Percentiles rank a stretch among this genome's conserved stretches.
Conservation (phyloP, 2,329 filamentous ascomycete genomes). For the Ophiostoma pallidulum region DNA sequence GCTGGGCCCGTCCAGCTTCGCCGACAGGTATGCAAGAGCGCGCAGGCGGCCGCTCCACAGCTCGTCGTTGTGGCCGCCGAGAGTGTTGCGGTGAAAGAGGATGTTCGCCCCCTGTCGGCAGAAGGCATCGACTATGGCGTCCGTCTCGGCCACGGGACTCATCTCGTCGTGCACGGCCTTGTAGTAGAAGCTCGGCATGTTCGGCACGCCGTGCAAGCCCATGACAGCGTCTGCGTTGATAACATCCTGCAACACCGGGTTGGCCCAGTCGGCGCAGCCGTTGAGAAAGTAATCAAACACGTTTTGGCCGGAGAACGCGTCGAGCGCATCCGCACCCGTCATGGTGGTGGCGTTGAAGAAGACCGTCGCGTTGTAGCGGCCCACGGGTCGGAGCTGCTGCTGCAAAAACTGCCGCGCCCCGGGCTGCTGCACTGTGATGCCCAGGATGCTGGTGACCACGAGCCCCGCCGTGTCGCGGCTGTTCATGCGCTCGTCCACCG, state of each 20-base stretch:
- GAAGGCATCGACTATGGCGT: conserved; percentile 27
- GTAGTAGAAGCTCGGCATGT: conserved; percentile 36
- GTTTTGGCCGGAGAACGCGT: conserved; percentile 25
- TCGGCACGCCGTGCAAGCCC: conserved; percentile 29
- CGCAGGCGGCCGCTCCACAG: conserved; percentile 4
- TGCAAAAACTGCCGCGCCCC: conserved; percentile 21
- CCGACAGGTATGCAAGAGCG: conserved; percentile 3
- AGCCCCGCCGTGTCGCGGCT: conserved; percentile 25
- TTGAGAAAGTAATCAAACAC: conserved; percentile 32
- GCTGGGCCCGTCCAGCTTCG: background rate
- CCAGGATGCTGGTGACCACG: conserved; percentile 24
- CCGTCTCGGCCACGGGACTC: conserved; percentile 6
- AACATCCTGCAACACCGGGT: conserved; percentile 19
- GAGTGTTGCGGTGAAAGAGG: conserved; percentile 9
- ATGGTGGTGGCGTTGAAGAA: conserved; percentile 23
- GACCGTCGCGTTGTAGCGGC: conserved; percentile 24
- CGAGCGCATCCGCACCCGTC: conserved; percentile 23
- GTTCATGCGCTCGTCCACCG: conserved; percentile 25
- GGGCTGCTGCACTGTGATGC: conserved; percentile 26
- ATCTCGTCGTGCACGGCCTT: conserved; percentile 23
- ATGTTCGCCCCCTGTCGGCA: conserved; percentile 33
- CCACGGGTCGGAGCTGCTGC: conserved; percentile 19
- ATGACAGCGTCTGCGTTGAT: conserved; percentile 23
- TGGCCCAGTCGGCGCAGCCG: conserved; percentile 16
- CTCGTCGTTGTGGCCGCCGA: conserved; percentile 9